These are phyloP conservation scores for Diplodia seriata DNA, from an alignment of 2,329 filamentous ascomycete genomes.

Conservation along the genomic window DNA sequence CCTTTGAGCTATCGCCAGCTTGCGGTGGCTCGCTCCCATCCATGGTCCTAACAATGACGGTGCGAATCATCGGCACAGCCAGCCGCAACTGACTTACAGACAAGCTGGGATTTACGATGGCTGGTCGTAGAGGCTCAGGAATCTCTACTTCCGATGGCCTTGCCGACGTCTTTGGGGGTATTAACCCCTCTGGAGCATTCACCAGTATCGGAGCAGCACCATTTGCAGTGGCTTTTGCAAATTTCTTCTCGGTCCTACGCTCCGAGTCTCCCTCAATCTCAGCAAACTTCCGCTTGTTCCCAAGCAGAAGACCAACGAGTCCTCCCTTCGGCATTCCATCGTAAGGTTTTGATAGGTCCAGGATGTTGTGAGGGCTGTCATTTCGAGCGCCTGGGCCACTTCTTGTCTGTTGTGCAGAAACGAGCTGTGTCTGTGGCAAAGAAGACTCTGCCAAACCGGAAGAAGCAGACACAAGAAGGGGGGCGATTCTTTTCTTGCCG, in stretches of 20 bases:
- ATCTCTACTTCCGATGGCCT: constrained; percentile 68
- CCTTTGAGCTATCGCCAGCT: constrained; percentile 57
- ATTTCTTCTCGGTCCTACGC: constrained; percentile 63
- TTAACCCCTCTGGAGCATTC: constrained; percentile 78
- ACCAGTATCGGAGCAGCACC: constrained; percentile 77
- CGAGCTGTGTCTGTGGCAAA: constrained; percentile 84
- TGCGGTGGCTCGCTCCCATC: constrained; percentile 65
- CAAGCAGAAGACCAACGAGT: constrained; percentile 81
- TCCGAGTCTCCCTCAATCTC: constrained; percentile 79
- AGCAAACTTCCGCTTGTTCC: constrained; percentile 87
- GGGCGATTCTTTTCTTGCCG: constrained; percentile 93
- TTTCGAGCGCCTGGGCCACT: constrained; percentile 60
- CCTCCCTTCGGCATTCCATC: constrained; percentile 92
- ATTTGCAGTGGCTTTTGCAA: constrained; percentile 65
- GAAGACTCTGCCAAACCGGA: constrained; percentile 87
- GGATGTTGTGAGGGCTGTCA: constrained; percentile 78
- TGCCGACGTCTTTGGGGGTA: constrained; percentile 72
- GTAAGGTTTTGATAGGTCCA: constrained; percentile 92
- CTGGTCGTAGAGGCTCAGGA: constrained; percentile 86
- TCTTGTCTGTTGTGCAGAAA: constrained; percentile 74
- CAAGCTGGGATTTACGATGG: constrained; percentile 82
- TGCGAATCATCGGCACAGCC: constrained; percentile 85
- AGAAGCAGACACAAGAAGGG: constrained; percentile 83
- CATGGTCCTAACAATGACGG: constrained; percentile 80
- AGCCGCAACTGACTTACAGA: constrained; percentile 83